These are phyloP conservation scores for Suillus americanus DNA, from an alignment of 768 basidiomycete species.

Conservation along the genomic window DNA sequence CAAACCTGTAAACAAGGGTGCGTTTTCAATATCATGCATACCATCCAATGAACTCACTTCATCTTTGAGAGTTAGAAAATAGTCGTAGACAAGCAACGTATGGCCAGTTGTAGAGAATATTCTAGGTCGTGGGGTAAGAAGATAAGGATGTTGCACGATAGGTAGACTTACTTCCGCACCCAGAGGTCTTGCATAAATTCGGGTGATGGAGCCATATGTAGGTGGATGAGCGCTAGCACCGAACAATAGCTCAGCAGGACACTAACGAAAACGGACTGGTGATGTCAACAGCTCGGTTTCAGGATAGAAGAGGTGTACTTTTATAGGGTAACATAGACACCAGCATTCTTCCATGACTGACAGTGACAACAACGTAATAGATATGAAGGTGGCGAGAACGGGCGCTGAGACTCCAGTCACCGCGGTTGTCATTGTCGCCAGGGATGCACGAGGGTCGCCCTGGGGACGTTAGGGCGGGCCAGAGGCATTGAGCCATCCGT, in stretches of 20 bases:
- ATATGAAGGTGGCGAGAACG: not conserved
- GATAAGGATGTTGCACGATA: not conserved
- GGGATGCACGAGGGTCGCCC: not conserved
- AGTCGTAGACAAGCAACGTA: constrained; percentile 16
- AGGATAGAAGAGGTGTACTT: not conserved
- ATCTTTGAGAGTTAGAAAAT: constrained; percentile 14
- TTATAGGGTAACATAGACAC: not conserved
- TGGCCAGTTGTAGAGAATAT: constrained; percentile 7
- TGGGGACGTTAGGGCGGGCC: not conserved
- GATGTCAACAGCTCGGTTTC: not conserved
- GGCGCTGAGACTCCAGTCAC: not conserved
- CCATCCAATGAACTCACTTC: constrained; percentile 10
- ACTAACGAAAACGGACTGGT: not conserved
- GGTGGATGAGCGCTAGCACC: not conserved
- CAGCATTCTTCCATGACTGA: not conserved
- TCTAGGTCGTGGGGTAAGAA: not conserved
- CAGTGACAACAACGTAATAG: not conserved
- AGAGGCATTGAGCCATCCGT: too few species aligned
- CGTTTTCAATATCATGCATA: not conserved
- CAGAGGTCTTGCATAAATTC: constrained; percentile 5
- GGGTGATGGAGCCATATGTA: not conserved
- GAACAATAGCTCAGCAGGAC: not conserved
- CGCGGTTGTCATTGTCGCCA: not conserved
- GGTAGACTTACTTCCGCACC: constrained; percentile 2
- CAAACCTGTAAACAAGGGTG: constrained; percentile 5